Percentiles rank a stretch among this genome's conserved stretches.
Evolutionary conservation across 1,284 basidiomycete genomes (phyloP).

Genomic region (Rhodotorula glutinis): DNA sequence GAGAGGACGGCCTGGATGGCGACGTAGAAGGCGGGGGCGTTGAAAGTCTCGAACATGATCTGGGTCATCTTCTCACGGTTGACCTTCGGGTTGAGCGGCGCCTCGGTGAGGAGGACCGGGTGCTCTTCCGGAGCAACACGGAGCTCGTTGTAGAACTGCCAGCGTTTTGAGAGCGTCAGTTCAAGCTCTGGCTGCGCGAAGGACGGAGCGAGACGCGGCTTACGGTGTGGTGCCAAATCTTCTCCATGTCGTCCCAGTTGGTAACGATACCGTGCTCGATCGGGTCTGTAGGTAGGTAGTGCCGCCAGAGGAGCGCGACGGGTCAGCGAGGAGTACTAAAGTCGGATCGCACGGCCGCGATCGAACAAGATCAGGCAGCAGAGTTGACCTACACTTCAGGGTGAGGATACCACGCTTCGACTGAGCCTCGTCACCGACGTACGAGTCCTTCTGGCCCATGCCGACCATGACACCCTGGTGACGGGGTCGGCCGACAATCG

Average conservation of each 20-base stretch:
- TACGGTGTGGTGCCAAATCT: conserved; percentile 71
- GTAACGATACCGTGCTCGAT: conserved; percentile 71
- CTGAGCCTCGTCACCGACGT: conserved; percentile 89
- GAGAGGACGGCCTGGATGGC: conserved; percentile 90
- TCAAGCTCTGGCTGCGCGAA: too few relatives aligned
- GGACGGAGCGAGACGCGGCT: background rate
- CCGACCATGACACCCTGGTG: conserved; percentile 86
- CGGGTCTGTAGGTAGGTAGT: conserved; percentile 43
- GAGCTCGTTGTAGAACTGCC: conserved; percentile 53
- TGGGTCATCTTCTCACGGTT: conserved; percentile 97
- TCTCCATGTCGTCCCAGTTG: conserved; percentile 97
- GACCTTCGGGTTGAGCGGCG: conserved; percentile 89
- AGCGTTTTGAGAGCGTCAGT: background rate
- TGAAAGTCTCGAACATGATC: conserved; percentile 98
- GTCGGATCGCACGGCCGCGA: background rate
- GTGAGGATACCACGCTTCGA: conserved; percentile 94
- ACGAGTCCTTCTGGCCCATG: conserved; percentile 73
- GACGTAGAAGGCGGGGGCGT: conserved; percentile 88
- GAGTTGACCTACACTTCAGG: conserved; percentile 58
- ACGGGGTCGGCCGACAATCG: conserved; percentile 86
- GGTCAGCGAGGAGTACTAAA: background rate
- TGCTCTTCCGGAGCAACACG: conserved; percentile 70
- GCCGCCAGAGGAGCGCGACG: too few relatives aligned
- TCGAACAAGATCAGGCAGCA: background rate
- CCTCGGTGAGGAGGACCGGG: conserved; percentile 89